Evolutionary conservation across 768 basidiomycete genomes (phyloP).

Genomic region (Boletus tomentosulus): DNA sequence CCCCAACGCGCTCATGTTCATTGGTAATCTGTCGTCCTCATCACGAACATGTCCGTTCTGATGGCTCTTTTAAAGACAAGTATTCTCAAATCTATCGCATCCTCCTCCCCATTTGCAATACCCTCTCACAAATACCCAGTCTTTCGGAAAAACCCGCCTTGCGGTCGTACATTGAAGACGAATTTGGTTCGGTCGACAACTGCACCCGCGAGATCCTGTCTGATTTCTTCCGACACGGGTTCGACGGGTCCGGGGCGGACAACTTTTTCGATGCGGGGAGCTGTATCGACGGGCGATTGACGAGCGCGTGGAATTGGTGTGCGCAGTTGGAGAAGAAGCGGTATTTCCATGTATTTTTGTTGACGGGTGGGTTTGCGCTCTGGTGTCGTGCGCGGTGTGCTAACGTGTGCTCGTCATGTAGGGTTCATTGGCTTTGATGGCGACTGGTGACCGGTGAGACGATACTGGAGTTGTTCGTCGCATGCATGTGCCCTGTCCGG

Average conservation of each 20-base stretch:
- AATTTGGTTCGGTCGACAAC: slow-evolving; percentile 75
- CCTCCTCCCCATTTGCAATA: slow-evolving; percentile 81
- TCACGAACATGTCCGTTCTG: not conserved
- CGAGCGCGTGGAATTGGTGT: slow-evolving; percentile 94
- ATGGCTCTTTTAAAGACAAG: slow-evolving; percentile 49
- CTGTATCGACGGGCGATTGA: slow-evolving; percentile 78
- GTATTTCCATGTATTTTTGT: slow-evolving; percentile 74
- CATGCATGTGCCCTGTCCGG: not conserved
- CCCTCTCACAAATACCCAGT: slow-evolving; percentile 67
- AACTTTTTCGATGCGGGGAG: slow-evolving; percentile 89
- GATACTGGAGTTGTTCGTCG: not conserved
- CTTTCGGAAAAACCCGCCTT: slow-evolving; percentile 66
- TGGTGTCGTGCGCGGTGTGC: not conserved
- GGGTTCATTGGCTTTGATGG: slow-evolving; percentile 86
- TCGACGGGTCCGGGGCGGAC: slow-evolving; percentile 88
- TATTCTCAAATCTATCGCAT: slow-evolving; percentile 92
- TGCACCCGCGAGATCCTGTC: slow-evolving; percentile 66
- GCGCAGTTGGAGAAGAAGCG: slow-evolving; percentile 80
- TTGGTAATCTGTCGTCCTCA: slow-evolving; percentile 38
- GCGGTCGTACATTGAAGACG: slow-evolving; percentile 71
- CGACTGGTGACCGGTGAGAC: slow-evolving; percentile 55
- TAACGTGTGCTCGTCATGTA: slow-evolving; percentile 19
- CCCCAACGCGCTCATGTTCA: slow-evolving; percentile 71
- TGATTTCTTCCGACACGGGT: slow-evolving; percentile 86
- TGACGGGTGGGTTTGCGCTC: slow-evolving; percentile 53